Percentiles rank a stretch among this genome's conserved stretches.
Evolutionary conservation across 169 alveolate species (phyloP).

Genomic region (Eimeria praecox): DNA sequence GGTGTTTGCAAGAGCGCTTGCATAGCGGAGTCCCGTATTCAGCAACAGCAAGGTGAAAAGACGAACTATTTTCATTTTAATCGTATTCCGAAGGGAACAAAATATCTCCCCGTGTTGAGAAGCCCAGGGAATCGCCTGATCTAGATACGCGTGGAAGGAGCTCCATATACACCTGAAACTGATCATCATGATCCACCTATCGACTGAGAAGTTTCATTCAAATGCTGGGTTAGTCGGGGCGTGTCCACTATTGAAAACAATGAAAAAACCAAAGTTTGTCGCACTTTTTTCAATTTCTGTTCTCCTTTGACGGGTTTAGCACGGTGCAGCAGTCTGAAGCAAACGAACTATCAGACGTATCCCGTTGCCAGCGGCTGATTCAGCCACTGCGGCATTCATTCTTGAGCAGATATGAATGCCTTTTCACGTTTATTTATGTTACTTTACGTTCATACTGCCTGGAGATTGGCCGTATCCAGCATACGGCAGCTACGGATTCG

Average conservation of each 20-base stretch:
- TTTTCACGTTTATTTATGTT: too few species aligned
- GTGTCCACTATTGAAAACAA: not conserved
- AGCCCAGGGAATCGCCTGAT: not conserved
- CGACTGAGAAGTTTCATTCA: not conserved
- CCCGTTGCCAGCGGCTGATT: too few species aligned
- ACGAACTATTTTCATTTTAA: not conserved
- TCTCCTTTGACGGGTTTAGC: not conserved
- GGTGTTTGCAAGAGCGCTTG: not conserved
- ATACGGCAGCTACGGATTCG: not conserved
- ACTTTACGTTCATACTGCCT: not conserved
- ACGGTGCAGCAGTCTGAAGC: too few species aligned
- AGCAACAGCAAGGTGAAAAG: not conserved
- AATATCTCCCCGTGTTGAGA: not conserved
- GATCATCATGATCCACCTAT: not conserved
- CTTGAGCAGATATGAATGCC: too few species aligned
- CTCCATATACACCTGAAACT: not conserved
- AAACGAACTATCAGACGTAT: too few species aligned
- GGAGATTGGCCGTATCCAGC: not conserved
- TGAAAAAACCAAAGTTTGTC: too few species aligned
- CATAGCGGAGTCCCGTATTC: not conserved
- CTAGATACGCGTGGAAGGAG: not conserved
- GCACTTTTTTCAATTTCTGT: not conserved
- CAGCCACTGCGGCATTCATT: too few species aligned
- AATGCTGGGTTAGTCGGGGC: not conserved
- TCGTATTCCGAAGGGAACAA: not conserved